Evolutionary conservation across 2,329 filamentous ascomycete genomes (phyloP).

Genomic region (Thelonectria rubi): DNA sequence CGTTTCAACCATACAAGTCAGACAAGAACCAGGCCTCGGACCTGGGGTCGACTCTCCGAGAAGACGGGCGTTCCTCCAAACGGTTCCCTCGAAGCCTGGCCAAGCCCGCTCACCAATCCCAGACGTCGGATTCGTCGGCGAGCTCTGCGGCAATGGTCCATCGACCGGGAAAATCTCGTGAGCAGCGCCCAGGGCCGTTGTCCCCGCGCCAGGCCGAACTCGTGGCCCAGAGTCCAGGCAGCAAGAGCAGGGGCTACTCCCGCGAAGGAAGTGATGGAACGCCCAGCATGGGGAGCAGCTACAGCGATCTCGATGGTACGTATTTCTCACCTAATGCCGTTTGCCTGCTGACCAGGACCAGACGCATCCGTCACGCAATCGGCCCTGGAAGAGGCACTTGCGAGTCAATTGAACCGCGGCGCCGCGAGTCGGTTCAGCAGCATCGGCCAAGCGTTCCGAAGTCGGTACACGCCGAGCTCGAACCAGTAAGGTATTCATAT

Average conservation of each 20-base stretch:
- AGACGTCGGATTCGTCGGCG: conserved; percentile 71
- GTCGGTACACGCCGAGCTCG: conserved; percentile 61
- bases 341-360: conserved; percentile 44
- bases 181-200: conserved; percentile 56
- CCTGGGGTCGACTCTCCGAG: conserved; percentile 62
- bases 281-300: conserved; percentile 85
- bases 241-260: conserved; percentile 59
- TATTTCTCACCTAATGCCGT: conserved; percentile 18
- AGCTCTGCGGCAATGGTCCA: conserved; percentile 58
- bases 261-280: conserved; percentile 76
- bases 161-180: conserved; percentile 43
- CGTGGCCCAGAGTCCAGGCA: conserved; percentile 61
- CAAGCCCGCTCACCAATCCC: conserved; percentile 56
- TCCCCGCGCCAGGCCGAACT: conserved; percentile 69
- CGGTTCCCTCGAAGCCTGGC: conserved; percentile 44
- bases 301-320: conserved; percentile 82
- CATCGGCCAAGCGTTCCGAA: conserved; percentile 73
- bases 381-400: conserved; percentile 79
- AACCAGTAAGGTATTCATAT: conserved; percentile 39
- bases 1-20: conserved; percentile 60
- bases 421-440: conserved; percentile 68
- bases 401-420: conserved; percentile 59
- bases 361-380: conserved; percentile 84
- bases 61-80: conserved; percentile 49
- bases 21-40: conserved; percentile 52